phyloP scores from a whole-genome alignment of 768 basidiomycete species.

The Leccinum truebloodii region DNA sequence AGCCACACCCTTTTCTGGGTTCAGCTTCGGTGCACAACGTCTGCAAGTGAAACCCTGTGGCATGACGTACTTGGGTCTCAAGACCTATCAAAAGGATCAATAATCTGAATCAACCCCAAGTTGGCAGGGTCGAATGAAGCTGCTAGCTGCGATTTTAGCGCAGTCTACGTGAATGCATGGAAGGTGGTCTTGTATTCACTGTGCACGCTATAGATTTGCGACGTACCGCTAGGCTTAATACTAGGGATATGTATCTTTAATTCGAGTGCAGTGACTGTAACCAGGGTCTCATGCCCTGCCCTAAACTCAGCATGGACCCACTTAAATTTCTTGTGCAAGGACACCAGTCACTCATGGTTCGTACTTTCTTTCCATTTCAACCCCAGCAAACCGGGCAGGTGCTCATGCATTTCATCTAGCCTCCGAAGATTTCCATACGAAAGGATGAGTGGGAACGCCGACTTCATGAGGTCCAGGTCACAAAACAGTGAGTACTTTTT shows the following conservation, averaged over 20 bases:
- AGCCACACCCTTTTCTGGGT: not conserved
- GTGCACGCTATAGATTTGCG: not conserved
- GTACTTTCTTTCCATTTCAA: constrained; percentile 18
- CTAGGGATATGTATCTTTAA: not conserved
- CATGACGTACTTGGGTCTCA: not conserved
- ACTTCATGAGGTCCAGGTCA: constrained; percentile 77
- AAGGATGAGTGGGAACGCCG: constrained; percentile 86
- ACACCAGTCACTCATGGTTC: constrained; percentile 32
- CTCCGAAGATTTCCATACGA: constrained; percentile 62
- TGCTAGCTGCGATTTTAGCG: too few species aligned
- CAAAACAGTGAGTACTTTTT: constrained; percentile 77
- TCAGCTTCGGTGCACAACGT: not conserved
- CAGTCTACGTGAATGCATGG: not conserved
- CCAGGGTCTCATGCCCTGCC: constrained; percentile 32
- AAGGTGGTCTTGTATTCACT: not conserved
- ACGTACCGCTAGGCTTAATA: not conserved
- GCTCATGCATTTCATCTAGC: constrained; percentile 22
- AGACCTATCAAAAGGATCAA: not conserved
- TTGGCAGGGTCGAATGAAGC: not conserved
- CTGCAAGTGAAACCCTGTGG: not conserved
- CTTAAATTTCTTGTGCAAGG: constrained; percentile 33
- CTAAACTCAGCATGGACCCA: constrained; percentile 33
- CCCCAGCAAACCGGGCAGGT: not conserved
- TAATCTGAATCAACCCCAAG: too few species aligned
- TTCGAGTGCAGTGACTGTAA: not conserved